Evolutionary conservation across 108 stramenopile genomes (phyloP).

Genomic region (Fragilariopsis cylindrus): DNA sequence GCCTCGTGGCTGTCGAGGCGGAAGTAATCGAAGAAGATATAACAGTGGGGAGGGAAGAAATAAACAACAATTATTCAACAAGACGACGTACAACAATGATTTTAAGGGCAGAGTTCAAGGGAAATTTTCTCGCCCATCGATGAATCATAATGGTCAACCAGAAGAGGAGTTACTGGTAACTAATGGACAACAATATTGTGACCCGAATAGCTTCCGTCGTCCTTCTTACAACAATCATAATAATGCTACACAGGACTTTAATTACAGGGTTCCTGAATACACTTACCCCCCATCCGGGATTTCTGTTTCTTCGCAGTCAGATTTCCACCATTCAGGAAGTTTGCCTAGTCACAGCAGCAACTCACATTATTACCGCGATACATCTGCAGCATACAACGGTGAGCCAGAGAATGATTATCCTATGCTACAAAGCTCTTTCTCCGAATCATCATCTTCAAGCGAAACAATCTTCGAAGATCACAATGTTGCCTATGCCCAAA

Average conservation of each 20-base stretch:
- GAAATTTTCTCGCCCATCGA: conserved; percentile 12
- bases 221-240: not conserved
- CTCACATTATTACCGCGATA: not conserved
- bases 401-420: not conserved
- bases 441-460: conserved; percentile 35
- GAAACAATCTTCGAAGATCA: conserved; percentile 9
- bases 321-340: not conserved
- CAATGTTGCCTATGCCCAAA: not conserved
- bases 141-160: not conserved
- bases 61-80: conserved; percentile 6
- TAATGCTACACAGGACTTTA: not conserved
- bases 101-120: conserved; percentile 6
- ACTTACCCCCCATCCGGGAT: conserved; percentile 1
- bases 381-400: not conserved
- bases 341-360: not conserved
- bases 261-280: not conserved
- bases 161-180: not conserved
- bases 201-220: not conserved
- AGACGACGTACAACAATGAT: conserved; percentile 10
- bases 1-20: conserved; percentile 40
- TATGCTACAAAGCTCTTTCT: conserved; percentile 26
- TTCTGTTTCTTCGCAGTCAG: conserved; percentile 10
- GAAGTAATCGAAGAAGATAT: conserved; percentile 33
- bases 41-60: conserved; percentile 20
- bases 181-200: not conserved